Evolutionary conservation across 805 yeast genomes (phyloP).

Genomic region (Candida bentonensis): DNA sequence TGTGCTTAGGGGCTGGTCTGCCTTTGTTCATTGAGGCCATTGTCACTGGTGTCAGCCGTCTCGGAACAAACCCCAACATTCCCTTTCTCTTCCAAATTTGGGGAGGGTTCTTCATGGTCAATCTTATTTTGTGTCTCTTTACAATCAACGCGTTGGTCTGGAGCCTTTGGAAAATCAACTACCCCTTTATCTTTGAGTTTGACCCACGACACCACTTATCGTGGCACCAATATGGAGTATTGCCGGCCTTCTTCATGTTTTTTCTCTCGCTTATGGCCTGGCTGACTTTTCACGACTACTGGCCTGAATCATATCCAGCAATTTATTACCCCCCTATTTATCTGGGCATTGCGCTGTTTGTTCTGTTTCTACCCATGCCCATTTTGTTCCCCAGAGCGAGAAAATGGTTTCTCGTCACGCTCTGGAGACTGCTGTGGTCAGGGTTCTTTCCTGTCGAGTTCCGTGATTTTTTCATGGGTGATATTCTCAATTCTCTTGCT

Average conservation of each 20-base stretch:
- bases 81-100: constrained; percentile 64
- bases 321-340: constrained; percentile 72
- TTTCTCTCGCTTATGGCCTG: constrained; percentile 49
- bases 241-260: constrained; percentile 48
- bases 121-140: constrained; percentile 48
- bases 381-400: constrained; percentile 48
- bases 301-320: constrained; percentile 47
- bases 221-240: constrained; percentile 46
- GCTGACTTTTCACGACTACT: constrained; percentile 61
- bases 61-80: constrained; percentile 34
- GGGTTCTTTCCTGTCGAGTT: constrained; percentile 94
- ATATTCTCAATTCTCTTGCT: constrained; percentile 75
- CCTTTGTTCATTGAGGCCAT: constrained; percentile 56
- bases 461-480: constrained; percentile 87
- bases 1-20: constrained; percentile 52
- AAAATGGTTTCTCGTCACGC: constrained; percentile 59
- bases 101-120: constrained; percentile 73
- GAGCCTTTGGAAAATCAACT: constrained; percentile 65
- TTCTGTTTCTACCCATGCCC: constrained; percentile 49
- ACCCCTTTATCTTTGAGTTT: constrained; percentile 84
- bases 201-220: constrained; percentile 54
- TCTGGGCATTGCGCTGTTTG: constrained; percentile 35
- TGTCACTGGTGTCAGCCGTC: constrained; percentile 30
- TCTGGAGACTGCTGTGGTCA: constrained; percentile 60
- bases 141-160: constrained; percentile 60